Conservation (phyloP, 73 alveolate species). For the Stentor roeselii region DNA sequence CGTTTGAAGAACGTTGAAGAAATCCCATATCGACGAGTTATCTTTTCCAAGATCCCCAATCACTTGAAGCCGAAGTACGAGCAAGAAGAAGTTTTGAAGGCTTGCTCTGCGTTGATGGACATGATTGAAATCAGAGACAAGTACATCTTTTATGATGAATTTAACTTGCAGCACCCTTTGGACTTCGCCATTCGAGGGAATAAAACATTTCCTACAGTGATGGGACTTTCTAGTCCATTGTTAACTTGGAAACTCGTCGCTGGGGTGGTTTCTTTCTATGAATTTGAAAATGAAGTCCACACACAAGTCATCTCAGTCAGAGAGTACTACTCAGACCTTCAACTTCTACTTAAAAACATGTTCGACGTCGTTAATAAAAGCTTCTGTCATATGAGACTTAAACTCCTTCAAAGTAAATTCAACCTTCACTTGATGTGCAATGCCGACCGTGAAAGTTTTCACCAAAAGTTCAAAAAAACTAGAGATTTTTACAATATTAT, state of each 20-base stretch:
- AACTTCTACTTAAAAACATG: background rate
- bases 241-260: background rate
- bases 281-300: background rate
- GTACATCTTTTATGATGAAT: conserved; percentile 1
- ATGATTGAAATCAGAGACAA: conserved; percentile 21
- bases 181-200: background rate
- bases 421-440: conserved; percentile 15
- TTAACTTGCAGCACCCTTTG: conserved; percentile 1
- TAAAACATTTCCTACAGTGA: background rate
- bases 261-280: background rate
- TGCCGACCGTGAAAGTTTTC: background rate
- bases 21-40: background rate
- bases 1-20: background rate
- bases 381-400: conserved; percentile 11
- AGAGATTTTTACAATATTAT: conserved; percentile 36
- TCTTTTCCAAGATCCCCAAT: conserved; percentile 6
- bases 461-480: background rate
- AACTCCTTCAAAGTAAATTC: conserved; percentile 13
- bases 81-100: background rate
- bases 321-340: conserved; percentile 15
- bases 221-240: background rate
- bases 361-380: background rate
- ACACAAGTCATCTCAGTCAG: background rate
- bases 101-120: background rate
- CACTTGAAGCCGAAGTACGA: conserved; percentile 20